These are phyloP conservation scores for Physcomitrellopsis africana DNA, from an alignment of 225 moss, liverwort and hornwort species.

Conservation along the genomic window DNA sequence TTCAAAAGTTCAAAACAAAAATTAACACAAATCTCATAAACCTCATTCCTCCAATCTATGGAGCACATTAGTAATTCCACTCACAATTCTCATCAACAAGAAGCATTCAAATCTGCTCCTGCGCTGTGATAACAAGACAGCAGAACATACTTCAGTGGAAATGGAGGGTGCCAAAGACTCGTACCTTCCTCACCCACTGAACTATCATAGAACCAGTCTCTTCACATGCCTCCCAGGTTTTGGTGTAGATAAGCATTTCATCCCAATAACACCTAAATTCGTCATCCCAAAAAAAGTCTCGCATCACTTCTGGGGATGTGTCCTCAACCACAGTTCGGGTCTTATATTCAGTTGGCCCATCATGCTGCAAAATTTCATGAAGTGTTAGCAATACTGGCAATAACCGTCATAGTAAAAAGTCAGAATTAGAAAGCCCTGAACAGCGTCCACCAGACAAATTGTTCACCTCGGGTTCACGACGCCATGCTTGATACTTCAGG, in stretches of 20 bases:
- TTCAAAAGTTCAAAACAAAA: conserved; percentile 13
- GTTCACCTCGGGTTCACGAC: conserved; percentile 71
- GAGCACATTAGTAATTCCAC: background rate
- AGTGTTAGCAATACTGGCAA: background rate
- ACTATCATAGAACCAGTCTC: conserved; percentile 74
- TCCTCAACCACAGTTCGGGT: conserved; percentile 66
- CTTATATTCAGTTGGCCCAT: conserved; percentile 72
- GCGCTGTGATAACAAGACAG: background rate
- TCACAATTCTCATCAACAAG: background rate
- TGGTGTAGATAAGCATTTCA: conserved; percentile 67
- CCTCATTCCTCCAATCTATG: background rate
- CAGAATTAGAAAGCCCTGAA: conserved; percentile 1
- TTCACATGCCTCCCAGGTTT: conserved; percentile 70
- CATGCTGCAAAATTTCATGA: background rate
- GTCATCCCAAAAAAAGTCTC: conserved; percentile 90
- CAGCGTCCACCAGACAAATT: conserved; percentile 31
- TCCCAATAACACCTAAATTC: conserved; percentile 71
- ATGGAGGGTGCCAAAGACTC: conserved; percentile 3
- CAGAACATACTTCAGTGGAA: background rate
- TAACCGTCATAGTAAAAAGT: background rate
- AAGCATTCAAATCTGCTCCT: background rate
- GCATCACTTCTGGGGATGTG: conserved; percentile 46
- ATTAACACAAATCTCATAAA: conserved; percentile 1
- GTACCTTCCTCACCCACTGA: conserved; percentile 88
- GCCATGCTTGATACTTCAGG: conserved; percentile 73